Percentiles rank a stretch among this genome's conserved stretches.
phyloP scores from a whole-genome alignment of 169 alveolate genomes.

The Babesia divergens region DNA sequence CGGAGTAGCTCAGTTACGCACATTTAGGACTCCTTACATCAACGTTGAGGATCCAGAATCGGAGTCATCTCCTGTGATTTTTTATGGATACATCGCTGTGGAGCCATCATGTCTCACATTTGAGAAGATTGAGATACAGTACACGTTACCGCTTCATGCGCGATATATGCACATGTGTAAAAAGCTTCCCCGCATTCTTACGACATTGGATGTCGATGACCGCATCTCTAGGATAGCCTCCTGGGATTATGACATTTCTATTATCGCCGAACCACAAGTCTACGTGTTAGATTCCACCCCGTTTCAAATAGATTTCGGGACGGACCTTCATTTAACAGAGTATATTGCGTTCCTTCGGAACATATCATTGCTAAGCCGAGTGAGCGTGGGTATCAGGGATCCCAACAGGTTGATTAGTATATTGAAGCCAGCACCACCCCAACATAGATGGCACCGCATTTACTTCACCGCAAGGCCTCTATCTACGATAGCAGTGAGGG shows the following conservation, averaged over 20 bases:
- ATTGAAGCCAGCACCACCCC: not conserved
- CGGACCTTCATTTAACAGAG: not conserved
- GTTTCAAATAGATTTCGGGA: not conserved
- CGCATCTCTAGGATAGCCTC: not conserved
- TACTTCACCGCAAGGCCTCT: not conserved
- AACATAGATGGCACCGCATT: constrained; percentile 31
- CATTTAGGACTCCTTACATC: constrained; percentile 37
- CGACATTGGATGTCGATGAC: not conserved
- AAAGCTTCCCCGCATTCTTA: not conserved
- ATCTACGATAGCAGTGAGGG: not conserved
- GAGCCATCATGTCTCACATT: constrained; percentile 15
- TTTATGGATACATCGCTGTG: constrained; percentile 44
- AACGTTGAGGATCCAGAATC: constrained; percentile 51
- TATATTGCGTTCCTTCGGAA: constrained; percentile 24
- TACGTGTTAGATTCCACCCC: constrained; percentile 3
- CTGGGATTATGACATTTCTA: not conserved
- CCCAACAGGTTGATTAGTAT: not conserved
- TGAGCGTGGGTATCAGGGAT: not conserved
- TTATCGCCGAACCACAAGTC: constrained; percentile 32
- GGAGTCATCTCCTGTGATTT: constrained; percentile 43
- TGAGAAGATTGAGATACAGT: constrained; percentile 10
- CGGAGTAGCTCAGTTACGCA: constrained; percentile 2
- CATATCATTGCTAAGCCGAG: constrained; percentile 21
- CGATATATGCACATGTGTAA: constrained; percentile 58
- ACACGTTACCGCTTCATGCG: constrained; percentile 36